Evolutionary conservation across 2,329 filamentous ascomycete species (phyloP), one percentile per base, ranked within the genome.

Genomic region (Monosporascus sp.): DNA sequence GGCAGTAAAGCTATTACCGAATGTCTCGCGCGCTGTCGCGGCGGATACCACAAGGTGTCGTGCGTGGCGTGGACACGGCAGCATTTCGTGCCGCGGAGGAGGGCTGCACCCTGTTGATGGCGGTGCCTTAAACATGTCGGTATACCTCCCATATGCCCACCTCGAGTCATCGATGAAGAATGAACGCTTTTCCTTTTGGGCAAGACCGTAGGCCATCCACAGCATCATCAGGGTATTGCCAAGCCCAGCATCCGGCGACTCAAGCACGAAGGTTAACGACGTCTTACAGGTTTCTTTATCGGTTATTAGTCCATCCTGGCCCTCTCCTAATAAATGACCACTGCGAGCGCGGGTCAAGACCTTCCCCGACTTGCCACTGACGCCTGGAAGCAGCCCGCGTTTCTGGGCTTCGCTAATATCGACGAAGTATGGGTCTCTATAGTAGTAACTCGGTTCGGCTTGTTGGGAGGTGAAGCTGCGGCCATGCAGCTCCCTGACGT

Each of bases 81-180:
- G 73, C 68, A 90, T 88, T 61, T 91, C 83, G 52, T 88, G 82
- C 25, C 80, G 75, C n/a, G 87, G 86, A 14, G 90, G 89, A 18
- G 87, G 83, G 7, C 80, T 77, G 67, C 90, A 95, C 24, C 74
- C 70, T 2, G 86, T 84, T 2, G 77, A 60, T 0, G 88, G 86
- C 1, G 87, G 86, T 3, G 82, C 72, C 46, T 81, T 73, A 70
- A 96, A 95, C 62, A 89, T 90, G 49, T 82, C 78, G 1, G 78
- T 79, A 65, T 89, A 96, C 50, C 79, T 77, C 9, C 90, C 90
- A 62, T 94, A 94, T 1, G 87, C 85, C 86, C 91, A 96, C 59
- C 86, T 79, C 7, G 87, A 83, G 70, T 96, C 90, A 62, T 95
- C 89, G 57, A 96, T 77, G 72, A 96, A 95, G 70, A 96, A 95